These are phyloP conservation scores for Boletus sp. DNA, from an alignment of 1,284 basidiomycete genomes.

Conservation along the genomic window DNA sequence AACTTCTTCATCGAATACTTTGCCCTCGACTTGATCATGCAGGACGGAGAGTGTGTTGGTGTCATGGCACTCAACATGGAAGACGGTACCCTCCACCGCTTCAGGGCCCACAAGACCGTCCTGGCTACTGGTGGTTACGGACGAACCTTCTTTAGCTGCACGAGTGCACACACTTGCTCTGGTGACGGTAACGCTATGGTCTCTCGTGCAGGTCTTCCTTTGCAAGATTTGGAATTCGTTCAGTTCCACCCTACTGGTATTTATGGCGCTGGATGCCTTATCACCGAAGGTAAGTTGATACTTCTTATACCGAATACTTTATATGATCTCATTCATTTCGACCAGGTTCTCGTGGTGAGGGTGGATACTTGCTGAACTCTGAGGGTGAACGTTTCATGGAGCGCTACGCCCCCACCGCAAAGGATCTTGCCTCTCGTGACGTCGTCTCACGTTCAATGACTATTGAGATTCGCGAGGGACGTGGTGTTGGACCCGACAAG, in stretches of 20 bases:
- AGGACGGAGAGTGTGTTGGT: constrained; percentile 98
- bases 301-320: neutral
- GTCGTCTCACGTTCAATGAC: constrained; percentile 99
- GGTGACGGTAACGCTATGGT: constrained; percentile 99
- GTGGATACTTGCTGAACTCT: constrained; percentile 97
- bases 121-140: constrained; percentile 98
- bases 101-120: constrained; percentile 98
- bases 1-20: constrained; percentile 99
- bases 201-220: constrained; percentile 90
- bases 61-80: constrained; percentile 99
- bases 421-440: constrained; percentile 98
- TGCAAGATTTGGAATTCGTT: constrained; percentile 98
- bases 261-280: constrained; percentile 98
- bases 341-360: constrained; percentile 95
- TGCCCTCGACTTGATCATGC: constrained; percentile 97
- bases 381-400: constrained; percentile 99
- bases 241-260: constrained; percentile 99
- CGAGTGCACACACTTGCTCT: constrained; percentile 97
- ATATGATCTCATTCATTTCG: neutral
- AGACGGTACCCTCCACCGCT: constrained; percentile 97
- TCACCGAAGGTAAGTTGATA: constrained; percentile 79
- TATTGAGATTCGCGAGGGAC: constrained; percentile 97
- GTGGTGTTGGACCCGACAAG: constrained; percentile 98
- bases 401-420: constrained; percentile 98
- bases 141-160: constrained; percentile 98